These are phyloP conservation scores for Stemphylium lycopersici DNA, from an alignment of 2,329 filamentous ascomycete species.

Conservation along the genomic window DNA sequence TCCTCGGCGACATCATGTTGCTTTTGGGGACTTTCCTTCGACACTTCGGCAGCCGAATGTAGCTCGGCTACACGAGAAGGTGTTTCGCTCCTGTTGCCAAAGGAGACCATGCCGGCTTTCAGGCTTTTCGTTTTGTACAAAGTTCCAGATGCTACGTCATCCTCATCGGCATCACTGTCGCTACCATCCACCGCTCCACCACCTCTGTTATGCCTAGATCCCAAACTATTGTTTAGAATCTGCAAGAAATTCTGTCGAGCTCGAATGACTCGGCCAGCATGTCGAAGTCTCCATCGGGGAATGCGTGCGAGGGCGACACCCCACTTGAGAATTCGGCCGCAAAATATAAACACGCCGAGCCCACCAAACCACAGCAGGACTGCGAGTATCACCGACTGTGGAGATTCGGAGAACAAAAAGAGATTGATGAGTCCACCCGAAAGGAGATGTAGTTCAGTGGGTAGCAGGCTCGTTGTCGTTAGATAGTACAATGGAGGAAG, in stretches of 20 bases:
- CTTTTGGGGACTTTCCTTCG: slow-evolving; percentile 22
- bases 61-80: slow-evolving; percentile 25
- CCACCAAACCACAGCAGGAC: slow-evolving; percentile 65
- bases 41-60: slow-evolving; percentile 40
- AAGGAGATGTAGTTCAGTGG: slow-evolving; percentile 85
- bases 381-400: slow-evolving; percentile 53
- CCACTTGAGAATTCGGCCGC: slow-evolving; percentile 77
- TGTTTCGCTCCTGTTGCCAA: slow-evolving; percentile 20
- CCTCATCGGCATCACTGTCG: slow-evolving; percentile 58
- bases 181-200: slow-evolving; percentile 15
- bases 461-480: slow-evolving; percentile 85
- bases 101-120: slow-evolving; percentile 35
- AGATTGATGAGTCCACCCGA: slow-evolving; percentile 83
- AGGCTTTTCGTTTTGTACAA: slow-evolving; percentile 36
- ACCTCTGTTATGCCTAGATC: slow-evolving; percentile 33
- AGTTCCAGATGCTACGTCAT: slow-evolving; percentile 33
- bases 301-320: slow-evolving; percentile 85
- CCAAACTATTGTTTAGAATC: slow-evolving; percentile 47
- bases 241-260: slow-evolving; percentile 53
- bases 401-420: slow-evolving; percentile 74
- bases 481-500: slow-evolving; percentile 76
- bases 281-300: slow-evolving; percentile 86
- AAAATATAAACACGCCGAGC: slow-evolving; percentile 73
- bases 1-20: slow-evolving; percentile 4
- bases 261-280: slow-evolving; percentile 55